A percentile compares a stretch with the other conserved stretches of the same genome.
These are phyloP conservation scores for Saccharomyces hybrid DNA, from an alignment of 1,139 yeast species.

Conservation along the genomic window DNA sequence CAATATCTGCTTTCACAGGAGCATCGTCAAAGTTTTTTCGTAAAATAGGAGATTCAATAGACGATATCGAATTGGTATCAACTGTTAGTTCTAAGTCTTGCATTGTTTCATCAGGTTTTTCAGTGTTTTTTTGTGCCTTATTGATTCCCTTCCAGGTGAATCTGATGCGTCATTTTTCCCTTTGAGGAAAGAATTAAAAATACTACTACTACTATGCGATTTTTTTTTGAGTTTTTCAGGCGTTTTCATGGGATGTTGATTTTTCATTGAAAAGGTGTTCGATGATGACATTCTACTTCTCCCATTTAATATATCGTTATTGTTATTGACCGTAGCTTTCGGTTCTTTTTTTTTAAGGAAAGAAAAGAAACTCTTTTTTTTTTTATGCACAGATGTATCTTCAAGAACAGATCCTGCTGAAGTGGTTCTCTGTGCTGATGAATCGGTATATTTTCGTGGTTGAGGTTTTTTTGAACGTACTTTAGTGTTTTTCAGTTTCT, in stretches of 20 bases:
- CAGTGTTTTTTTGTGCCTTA: neutral
- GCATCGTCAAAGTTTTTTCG: neutral
- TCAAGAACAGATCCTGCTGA: conserved; percentile 10
- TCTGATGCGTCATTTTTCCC: conserved; percentile 10
- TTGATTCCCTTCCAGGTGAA: neutral
- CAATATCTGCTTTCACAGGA: conserved; percentile 1
- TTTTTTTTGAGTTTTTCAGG: conserved; percentile 20
- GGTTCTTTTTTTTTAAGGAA: conserved; percentile 29
- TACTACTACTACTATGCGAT: conserved; percentile 23
- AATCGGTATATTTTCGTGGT: neutral
- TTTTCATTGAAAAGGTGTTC: conserved; percentile 12
- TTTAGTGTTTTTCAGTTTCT: neutral
- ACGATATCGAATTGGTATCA: neutral
- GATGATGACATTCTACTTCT: conserved; percentile 11
- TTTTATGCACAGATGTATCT: conserved; percentile 8
- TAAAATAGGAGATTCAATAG: neutral
- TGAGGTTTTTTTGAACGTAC: neutral
- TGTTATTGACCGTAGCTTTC: conserved; percentile 12
- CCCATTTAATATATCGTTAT: conserved; percentile 1
- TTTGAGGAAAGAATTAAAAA: conserved; percentile 21
- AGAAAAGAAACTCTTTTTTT: conserved; percentile 34
- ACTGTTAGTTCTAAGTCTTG: neutral
- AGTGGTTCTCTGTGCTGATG: conserved; percentile 5
- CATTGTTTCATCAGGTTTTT: neutral
- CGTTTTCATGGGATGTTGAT: conserved; percentile 7